phyloP scores from a whole-genome alignment of 495 filamentous ascomycete genomes.

The Neurospora sp. region DNA sequence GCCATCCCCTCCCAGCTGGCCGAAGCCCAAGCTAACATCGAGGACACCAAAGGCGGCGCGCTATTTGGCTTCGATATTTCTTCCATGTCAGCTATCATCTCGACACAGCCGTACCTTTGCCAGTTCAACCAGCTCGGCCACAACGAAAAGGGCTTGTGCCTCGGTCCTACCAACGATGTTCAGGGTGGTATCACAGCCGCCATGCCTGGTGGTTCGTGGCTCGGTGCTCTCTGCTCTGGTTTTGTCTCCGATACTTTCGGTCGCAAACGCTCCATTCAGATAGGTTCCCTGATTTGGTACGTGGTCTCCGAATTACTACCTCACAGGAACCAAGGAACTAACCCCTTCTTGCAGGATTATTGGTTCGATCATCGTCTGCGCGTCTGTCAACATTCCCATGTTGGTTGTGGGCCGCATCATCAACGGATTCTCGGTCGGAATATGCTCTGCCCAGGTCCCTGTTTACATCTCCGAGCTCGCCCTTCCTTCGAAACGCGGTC shows the following conservation, averaged over 20 bases:
- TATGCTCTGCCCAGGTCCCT: constrained; percentile 70
- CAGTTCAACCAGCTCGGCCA: constrained; percentile 48
- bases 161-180: constrained; percentile 35
- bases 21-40: constrained; percentile 14
- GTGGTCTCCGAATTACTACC: constrained; percentile 4
- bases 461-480: constrained; percentile 71
- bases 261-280: constrained; percentile 56
- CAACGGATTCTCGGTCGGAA: constrained; percentile 67
- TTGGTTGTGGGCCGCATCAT: constrained; percentile 64
- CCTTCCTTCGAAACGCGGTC: constrained; percentile 57
- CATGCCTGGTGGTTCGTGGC: constrained; percentile 67
- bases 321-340: background rate
- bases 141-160: constrained; percentile 30
- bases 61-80: constrained; percentile 78
- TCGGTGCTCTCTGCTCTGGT: constrained; percentile 61
- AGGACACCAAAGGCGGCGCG: constrained; percentile 47
- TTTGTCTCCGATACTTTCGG: constrained; percentile 57
- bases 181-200: constrained; percentile 56
- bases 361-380: constrained; percentile 60
- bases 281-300: constrained; percentile 54
- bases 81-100: constrained; percentile 72
- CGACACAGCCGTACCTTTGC: constrained; percentile 49
- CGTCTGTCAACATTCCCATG: constrained; percentile 64
- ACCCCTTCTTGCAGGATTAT: constrained; percentile 22
- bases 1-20: background rate